phyloP scores from a whole-genome alignment of 208 protist genomes.

The Borovskyia barvae region DNA sequence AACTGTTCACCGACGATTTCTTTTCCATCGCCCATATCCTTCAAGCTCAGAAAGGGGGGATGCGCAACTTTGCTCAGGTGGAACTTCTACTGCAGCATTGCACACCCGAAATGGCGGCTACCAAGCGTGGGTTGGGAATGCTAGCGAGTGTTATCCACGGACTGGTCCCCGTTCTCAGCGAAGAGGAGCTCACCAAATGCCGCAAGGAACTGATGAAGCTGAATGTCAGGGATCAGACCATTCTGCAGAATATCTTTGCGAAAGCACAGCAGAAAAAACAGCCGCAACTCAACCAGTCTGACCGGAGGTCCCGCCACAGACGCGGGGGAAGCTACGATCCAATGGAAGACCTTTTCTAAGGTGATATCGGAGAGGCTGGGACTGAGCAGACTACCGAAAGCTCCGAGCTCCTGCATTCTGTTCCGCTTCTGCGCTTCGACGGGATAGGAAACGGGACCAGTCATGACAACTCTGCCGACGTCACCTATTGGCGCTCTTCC shows the following conservation, averaged over 20 bases:
- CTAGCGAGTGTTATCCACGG: slow-evolving; percentile 38
- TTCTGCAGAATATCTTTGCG: slow-evolving; percentile 22
- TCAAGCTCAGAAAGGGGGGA: slow-evolving; percentile 55
- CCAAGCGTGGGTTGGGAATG: slow-evolving; percentile 38
- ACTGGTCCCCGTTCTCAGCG: slow-evolving; percentile 50
- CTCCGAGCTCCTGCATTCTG: no score
- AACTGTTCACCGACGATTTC: slow-evolving; percentile 85
- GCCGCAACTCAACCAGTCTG: neutral
- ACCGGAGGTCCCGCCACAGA: neutral
- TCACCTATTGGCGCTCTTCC: no score
- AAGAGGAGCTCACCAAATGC: slow-evolving; percentile 49
- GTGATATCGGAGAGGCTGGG: no score
- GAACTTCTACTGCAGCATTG: slow-evolving; percentile 38
- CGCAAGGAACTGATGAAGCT: slow-evolving; percentile 35
- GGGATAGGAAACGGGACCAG: no score
- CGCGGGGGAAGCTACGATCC: slow-evolving; percentile 26
- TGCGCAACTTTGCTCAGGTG: slow-evolving; percentile 45
- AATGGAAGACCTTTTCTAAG: slow-evolving; percentile 26
- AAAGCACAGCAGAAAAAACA: slow-evolving; percentile 22
- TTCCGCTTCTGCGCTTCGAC: no score
- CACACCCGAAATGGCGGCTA: slow-evolving; percentile 34
- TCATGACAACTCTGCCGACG: no score
- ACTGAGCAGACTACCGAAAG: no score
- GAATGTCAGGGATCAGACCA: slow-evolving; percentile 2
- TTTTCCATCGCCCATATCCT: slow-evolving; percentile 50